phyloP scores from a whole-genome alignment of 2,329 filamentous ascomycete species.

The Uncinocarpus reesii region DNA sequence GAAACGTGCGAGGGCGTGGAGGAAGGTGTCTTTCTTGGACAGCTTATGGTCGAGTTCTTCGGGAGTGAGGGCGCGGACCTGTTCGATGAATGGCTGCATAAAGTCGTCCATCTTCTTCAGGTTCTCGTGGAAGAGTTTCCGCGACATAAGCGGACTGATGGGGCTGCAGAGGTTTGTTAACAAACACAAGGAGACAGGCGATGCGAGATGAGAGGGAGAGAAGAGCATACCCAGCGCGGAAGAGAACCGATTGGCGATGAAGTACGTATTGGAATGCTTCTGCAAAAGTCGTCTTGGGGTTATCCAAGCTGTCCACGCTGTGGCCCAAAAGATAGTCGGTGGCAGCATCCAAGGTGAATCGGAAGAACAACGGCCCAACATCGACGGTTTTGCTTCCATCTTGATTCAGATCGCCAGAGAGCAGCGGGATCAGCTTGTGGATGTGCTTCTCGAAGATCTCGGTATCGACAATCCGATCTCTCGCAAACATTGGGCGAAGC shows the following conservation, averaged over 20 bases:
- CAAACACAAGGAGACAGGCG: slow-evolving; percentile 1
- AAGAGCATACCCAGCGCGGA: slow-evolving; percentile 47
- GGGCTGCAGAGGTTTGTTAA: slow-evolving; percentile 36
- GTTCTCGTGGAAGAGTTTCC: slow-evolving; percentile 50
- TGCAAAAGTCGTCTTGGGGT: slow-evolving; percentile 62
- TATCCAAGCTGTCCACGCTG: slow-evolving; percentile 53
- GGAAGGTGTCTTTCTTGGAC: slow-evolving; percentile 68
- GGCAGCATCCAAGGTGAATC: slow-evolving; percentile 71
- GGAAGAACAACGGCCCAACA: slow-evolving; percentile 67
- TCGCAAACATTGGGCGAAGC: slow-evolving; percentile 77
- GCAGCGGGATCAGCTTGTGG: slow-evolving; percentile 57
- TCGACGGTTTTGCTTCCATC: slow-evolving; percentile 47
- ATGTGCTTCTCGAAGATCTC: slow-evolving; percentile 74
- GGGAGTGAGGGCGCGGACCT: slow-evolving; percentile 56
- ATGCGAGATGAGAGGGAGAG: background rate
- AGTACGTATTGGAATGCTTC: slow-evolving; percentile 73
- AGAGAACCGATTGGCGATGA: slow-evolving; percentile 57
- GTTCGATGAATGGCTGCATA: slow-evolving; percentile 66
- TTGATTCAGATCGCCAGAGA: slow-evolving; percentile 42
- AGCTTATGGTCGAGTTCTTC: slow-evolving; percentile 62
- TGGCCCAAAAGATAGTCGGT: slow-evolving; percentile 78
- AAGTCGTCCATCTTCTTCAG: slow-evolving; percentile 65
- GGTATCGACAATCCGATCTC: slow-evolving; percentile 73
- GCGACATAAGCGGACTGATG: slow-evolving; percentile 53
- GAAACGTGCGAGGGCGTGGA: slow-evolving; percentile 72